Percentiles rank a stretch among this genome's conserved stretches.
These are phyloP conservation scores for Candida easanensis DNA, from an alignment of 805 yeast genomes.

Conservation along the genomic window DNA sequence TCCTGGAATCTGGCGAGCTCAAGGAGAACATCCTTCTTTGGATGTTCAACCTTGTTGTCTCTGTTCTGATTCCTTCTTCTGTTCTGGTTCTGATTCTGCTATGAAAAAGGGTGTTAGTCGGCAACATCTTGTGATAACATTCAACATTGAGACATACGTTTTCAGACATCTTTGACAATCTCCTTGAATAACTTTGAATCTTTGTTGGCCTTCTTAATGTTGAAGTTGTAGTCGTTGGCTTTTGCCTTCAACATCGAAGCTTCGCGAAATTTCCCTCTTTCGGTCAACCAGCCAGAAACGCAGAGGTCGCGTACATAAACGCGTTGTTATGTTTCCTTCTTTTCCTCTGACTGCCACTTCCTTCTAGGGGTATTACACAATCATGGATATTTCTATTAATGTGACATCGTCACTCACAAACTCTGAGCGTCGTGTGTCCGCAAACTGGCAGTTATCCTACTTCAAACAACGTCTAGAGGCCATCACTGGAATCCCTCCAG, in stretches of 20 bases:
- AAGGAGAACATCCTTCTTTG: slow-evolving; percentile 86
- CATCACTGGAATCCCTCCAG: slow-evolving; percentile 72
- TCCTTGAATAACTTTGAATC: background rate
- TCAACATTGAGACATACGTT: background rate
- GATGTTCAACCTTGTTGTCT: slow-evolving; percentile 53
- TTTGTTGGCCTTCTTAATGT: background rate
- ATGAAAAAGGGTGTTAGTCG: slow-evolving; percentile 1
- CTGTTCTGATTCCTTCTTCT: slow-evolving; percentile 18
- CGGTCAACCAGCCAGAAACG: background rate
- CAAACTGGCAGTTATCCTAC: slow-evolving; percentile 55
- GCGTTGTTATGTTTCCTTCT: too few species aligned
- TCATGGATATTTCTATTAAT: slow-evolving; percentile 45
- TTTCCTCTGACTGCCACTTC: background rate
- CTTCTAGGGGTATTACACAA: too few species aligned
- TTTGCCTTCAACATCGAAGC: background rate
- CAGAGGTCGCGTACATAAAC: background rate
- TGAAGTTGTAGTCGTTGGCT: background rate
- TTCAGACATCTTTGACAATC: slow-evolving; percentile 1
- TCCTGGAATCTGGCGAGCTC: slow-evolving; percentile 78
- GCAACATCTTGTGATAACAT: too few species aligned
- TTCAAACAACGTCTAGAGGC: slow-evolving; percentile 57
- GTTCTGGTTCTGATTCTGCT: slow-evolving; percentile 16
- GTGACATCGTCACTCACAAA: slow-evolving; percentile 65
- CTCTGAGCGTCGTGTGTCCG: slow-evolving; percentile 65
- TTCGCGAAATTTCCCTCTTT: slow-evolving; percentile 4